Percentiles rank a stretch among this genome's conserved stretches.
These are phyloP conservation scores for grape (Vitis vinifera) DNA, from an alignment of 164 flowering plant species.

Conservation along the genomic window ASM3070453v1 NC_081822.1:3095501-3096000, in stretches of 20 bases:
- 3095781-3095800: not conserved
- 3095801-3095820: not conserved
- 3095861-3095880: too few relatives aligned
- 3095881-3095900: too few relatives aligned
- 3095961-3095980: too few relatives aligned
- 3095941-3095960: too few relatives aligned
- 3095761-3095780: too few relatives aligned
- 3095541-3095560: conserved; percentile 11
- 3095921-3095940: too few relatives aligned
- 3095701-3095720: conserved; percentile 8
- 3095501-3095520: conserved; percentile 20
- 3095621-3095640: conserved; percentile 16
- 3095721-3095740: not conserved
- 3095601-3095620: conserved; percentile 28
- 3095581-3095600: conserved; percentile 41
- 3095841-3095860: not conserved
- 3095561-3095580: conserved; percentile 44
- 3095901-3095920: too few relatives aligned
- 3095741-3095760: not conserved
- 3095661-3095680: conserved; percentile 24
- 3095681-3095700: conserved; percentile 51
- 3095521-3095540: conserved; percentile 14
- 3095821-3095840: not conserved
- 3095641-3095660: conserved; percentile 15
- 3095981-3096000: too few relatives aligned